These are phyloP conservation scores for Hansenula lynferdii DNA, from an alignment of 1,139 yeast species.

Conservation along the genomic window DNA sequence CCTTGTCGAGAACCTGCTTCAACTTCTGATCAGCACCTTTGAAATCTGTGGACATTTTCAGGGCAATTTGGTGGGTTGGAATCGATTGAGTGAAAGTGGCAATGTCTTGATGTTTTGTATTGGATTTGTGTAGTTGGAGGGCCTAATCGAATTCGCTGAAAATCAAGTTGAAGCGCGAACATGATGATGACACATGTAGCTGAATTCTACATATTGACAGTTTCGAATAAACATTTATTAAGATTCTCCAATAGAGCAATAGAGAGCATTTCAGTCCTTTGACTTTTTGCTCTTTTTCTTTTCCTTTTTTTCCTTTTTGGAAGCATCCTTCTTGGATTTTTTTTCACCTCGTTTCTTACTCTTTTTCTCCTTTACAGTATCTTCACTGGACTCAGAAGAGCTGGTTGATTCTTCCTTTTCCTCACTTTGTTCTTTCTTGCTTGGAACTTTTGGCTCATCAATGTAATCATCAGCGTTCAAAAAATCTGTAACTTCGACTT, in stretches of 20 bases:
- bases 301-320: constrained; percentile 4
- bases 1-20: constrained; percentile 53
- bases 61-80: too few species aligned
- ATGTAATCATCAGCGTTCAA: constrained; percentile 18
- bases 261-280: constrained; percentile 6
- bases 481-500: constrained; percentile 38
- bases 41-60: constrained; percentile 37
- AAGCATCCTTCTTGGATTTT: constrained; percentile 4
- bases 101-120: neutral
- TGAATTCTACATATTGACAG: too few species aligned
- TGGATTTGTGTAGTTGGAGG: neutral
- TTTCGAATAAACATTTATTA: too few species aligned
- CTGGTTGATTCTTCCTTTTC: too few species aligned
- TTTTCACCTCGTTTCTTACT: too few species aligned
- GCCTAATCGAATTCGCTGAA: too few species aligned
- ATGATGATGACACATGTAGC: too few species aligned
- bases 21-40: constrained; percentile 44
- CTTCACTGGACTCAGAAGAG: constrained; percentile 10
- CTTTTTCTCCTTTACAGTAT: constrained; percentile 6
- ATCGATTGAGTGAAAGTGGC: neutral
- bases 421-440: constrained; percentile 3
- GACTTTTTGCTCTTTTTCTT: constrained; percentile 14
- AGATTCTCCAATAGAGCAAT: too few species aligned
- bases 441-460: neutral
- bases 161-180: too few species aligned